Percentiles rank a stretch among this genome's conserved stretches.
Conservation (phyloP, 179 eudicot species). For the Beta macrorhiza region DNA sequence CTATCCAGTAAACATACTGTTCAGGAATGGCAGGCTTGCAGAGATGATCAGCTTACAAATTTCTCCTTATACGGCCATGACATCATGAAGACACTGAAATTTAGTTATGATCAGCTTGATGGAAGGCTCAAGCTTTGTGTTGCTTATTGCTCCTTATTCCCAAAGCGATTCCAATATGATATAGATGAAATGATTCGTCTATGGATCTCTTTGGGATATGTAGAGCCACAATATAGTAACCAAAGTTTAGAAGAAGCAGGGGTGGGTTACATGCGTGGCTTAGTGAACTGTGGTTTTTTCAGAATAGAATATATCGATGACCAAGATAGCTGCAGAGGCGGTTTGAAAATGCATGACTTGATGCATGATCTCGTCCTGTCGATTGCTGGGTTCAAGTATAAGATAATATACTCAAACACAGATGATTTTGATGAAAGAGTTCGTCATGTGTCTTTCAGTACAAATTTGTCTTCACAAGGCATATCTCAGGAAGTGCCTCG, state of each 20-base stretch:
- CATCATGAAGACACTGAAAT: constrained; percentile 8
- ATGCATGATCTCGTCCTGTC: constrained; percentile 14
- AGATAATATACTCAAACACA: constrained; percentile 1
- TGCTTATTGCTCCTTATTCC: constrained; percentile 16
- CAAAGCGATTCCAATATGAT: background rate
- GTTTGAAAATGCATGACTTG: background rate
- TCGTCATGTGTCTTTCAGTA: constrained; percentile 9
- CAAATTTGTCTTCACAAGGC: no score
- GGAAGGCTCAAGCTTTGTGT: constrained; percentile 8
- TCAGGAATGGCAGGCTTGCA: constrained; percentile 12
- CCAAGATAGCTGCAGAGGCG: no score
- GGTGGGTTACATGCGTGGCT: background rate
- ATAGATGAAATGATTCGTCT: background rate
- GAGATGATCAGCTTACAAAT: constrained; percentile 3
- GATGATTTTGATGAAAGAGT: constrained; percentile 14
- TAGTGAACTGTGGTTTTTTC: constrained; percentile 10
- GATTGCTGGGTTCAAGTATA: background rate
- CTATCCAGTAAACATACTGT: background rate
- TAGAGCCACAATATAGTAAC: background rate
- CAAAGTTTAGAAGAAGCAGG: constrained; percentile 5
- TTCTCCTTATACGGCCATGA: background rate
- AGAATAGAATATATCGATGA: background rate
- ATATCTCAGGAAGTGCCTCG: background rate
- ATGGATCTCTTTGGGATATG: constrained; percentile 19
- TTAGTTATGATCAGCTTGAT: background rate